Base-by-base conservation (phyloP, 176 grass and related monocot species). In the Zizania latifolia region DNA sequence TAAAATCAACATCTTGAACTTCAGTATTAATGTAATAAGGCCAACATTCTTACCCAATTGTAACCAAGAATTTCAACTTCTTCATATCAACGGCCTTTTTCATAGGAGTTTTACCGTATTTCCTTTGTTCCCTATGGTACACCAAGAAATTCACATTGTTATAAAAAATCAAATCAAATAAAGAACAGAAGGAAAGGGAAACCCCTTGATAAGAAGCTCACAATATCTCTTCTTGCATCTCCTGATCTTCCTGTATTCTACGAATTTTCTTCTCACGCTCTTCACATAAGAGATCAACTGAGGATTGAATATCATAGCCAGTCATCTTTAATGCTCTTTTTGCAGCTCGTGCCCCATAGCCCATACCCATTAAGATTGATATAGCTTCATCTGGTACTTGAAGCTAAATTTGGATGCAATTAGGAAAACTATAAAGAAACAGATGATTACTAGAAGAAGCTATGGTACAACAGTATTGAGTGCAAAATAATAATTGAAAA, bases 321-420 rank as follows among this genome's bases (percentile, higher is more conserved):
- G 89, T 92, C 82, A 98, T 79, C 80, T 88, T 89, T 85, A 98
- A 65, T 33, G 91, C 95, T 76, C 88, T 94, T 81, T 98, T 98
- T 67, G 95, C 92, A 21, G 78, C 76, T 31, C 51, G 69, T 54
- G 77, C 82, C 79, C 83, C 86, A 22, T 94, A 98, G 28, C 91
- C 95, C 95, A 98, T 98, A 44, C 88, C 84, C 84, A 86, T 77
- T 81, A 94, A 61, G 62, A 94, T 83, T 70, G 84, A 73, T 81
- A 98, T 89, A 75, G 91, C 91, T 90, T 98, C 95, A 65, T 98
- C 95, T 28, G 95, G 82, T 58, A 98, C 89, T 98, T 98, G 95
- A 77, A 98, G 91, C 95, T 98, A 77, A 76, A 68, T 22, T 71
- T 60, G 62, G 1, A 76, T 55, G 39, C 37, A 37, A 46, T 83